Base-by-base conservation (phyloP, 129 eudicot species). In the Lactuca saligna region DNA sequence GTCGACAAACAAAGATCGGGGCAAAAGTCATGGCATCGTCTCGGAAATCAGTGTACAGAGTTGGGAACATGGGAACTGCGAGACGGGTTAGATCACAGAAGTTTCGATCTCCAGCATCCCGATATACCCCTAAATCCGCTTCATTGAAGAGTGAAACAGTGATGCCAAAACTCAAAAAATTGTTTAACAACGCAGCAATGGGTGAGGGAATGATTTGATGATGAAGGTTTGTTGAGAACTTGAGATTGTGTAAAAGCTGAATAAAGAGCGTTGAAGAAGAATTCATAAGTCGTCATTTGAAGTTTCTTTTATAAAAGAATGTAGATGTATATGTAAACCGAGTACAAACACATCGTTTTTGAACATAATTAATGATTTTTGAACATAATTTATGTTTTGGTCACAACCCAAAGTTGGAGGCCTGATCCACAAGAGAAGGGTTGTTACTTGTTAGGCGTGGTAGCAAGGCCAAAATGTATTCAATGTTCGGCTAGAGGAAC, bases 101-200 rank as follows among this genome's bases (percentile, higher is more conserved):
- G 78, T 68, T 88, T 3, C 65, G 71, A 58, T 17, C 72, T 64
- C 57, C 82, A 2, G 25, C 17, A 20, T 16, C 32, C 2, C 66
- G 77, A 54, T 32, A 17, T 44, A 32, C 71, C 32, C 56, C 67
- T 25, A 77, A 77, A 15, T 50, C 63, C 29, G 57, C 71, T 55
- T 44, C 44, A 4, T 57, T 57, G 53, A 58, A 17, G 48, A 56
- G 31, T 6, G 77, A 25, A 35, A 82, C 70, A 75, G 73, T 69
- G 72, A 68, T 76, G 79, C 83, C 81, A 37, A 85, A 82, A 63
- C 68, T 88, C 5, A 70, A 72, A 11, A 83, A 74, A 69, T 60
- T 88, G 58, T 83, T 88, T 66, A 75, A 81, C 57, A 79, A 75
- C 69, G 74, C 77, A 66, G 79, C 62, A 53, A 68, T 75, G 62